A percentile compares a stretch with the other conserved stretches of the same genome.
phyloP scores from a whole-genome alignment of 1,284 basidiomycete genomes.

The Cutaneotrichosporon sp. region DNA sequence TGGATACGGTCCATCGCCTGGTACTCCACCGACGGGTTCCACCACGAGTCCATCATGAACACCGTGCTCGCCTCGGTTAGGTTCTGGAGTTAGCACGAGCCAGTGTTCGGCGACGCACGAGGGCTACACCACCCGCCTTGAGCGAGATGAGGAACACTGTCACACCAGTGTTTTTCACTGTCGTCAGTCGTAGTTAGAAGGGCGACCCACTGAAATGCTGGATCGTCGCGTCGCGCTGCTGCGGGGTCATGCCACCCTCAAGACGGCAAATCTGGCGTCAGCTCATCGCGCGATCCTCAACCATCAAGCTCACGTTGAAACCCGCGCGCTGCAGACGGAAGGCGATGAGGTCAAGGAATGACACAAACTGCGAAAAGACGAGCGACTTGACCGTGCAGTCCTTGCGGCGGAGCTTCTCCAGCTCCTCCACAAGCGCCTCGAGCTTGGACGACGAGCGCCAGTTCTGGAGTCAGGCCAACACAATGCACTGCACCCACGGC shows the following conservation, averaged over 20 bases:
- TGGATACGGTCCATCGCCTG: slow-evolving; percentile 92
- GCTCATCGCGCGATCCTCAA: slow-evolving; percentile 5
- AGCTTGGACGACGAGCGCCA: slow-evolving; percentile 97
- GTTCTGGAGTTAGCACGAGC: slow-evolving; percentile 56
- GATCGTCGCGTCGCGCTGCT: slow-evolving; percentile 90
- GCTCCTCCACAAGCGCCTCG: slow-evolving; percentile 91
- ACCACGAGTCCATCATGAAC: slow-evolving; percentile 58
- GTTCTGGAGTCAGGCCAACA: slow-evolving; percentile 40
- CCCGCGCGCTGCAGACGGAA: slow-evolving; percentile 88
- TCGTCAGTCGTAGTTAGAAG: slow-evolving; percentile 2
- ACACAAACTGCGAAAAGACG: slow-evolving; percentile 57
- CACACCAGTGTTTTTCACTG: slow-evolving; percentile 87
- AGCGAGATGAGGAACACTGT: slow-evolving; percentile 92
- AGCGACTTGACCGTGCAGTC: slow-evolving; percentile 94
- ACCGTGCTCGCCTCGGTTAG: slow-evolving; percentile 88
- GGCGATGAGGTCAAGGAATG: slow-evolving; percentile 69
- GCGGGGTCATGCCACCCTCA: slow-evolving; percentile 95
- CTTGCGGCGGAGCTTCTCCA: slow-evolving; percentile 72
- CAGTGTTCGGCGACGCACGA: slow-evolving; percentile 18
- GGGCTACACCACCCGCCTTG: slow-evolving; percentile 92
- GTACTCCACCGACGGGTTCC: slow-evolving; percentile 63
- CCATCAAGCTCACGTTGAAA: slow-evolving; percentile 59
- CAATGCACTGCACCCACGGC: too few species aligned
- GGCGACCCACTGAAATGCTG: slow-evolving; percentile 75
- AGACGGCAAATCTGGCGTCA: slow-evolving; percentile 72